Conservation (phyloP, 2,329 filamentous ascomycete species). For the Cladophialophora yegresii region DNA sequence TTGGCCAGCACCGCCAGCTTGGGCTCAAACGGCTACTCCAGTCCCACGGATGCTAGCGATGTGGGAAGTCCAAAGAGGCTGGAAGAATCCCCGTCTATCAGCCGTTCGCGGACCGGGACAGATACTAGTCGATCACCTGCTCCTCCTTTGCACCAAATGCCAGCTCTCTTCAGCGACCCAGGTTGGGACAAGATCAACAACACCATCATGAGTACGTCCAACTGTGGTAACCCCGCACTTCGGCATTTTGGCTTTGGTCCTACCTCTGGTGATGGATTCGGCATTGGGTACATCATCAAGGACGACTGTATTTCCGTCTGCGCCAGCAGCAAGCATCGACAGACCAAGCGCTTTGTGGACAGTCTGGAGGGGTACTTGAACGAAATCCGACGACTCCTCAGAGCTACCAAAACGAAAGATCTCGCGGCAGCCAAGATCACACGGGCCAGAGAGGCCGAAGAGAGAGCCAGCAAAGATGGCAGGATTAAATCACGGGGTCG, state of each 20-base stretch:
- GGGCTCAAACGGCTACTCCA: slow-evolving; percentile 66
- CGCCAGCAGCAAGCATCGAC: slow-evolving; percentile 87
- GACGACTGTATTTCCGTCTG: slow-evolving; percentile 88
- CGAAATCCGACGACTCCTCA: slow-evolving; percentile 82
- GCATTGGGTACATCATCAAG: slow-evolving; percentile 99
- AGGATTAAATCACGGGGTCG: slow-evolving; percentile 68
- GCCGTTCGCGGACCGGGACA: slow-evolving; percentile 52
- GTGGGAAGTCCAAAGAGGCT: slow-evolving; percentile 36
- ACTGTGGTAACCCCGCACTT: slow-evolving; percentile 93
- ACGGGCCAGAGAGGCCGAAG: slow-evolving; percentile 64
- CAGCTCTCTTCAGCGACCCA: slow-evolving; percentile 78
- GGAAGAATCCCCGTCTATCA: slow-evolving; percentile 41
- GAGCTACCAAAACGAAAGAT: slow-evolving; percentile 62
- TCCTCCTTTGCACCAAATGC: slow-evolving; percentile 56
- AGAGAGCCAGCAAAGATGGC: slow-evolving; percentile 44
- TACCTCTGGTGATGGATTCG: slow-evolving; percentile 89
- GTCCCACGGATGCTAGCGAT: slow-evolving; percentile 49
- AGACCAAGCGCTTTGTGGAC: slow-evolving; percentile 87
- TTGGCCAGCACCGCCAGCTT: slow-evolving; percentile 53
- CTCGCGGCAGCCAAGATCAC: slow-evolving; percentile 56
- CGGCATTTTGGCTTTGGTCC: slow-evolving; percentile 97
- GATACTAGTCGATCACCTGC: slow-evolving; percentile 42
- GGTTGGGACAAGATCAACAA: slow-evolving; percentile 96
- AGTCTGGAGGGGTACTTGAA: slow-evolving; percentile 86
- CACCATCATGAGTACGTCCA: slow-evolving; percentile 94